phyloP scores from a whole-genome alignment of 1,284 basidiomycete genomes.

The Ganoderma resinaceum region DNA sequence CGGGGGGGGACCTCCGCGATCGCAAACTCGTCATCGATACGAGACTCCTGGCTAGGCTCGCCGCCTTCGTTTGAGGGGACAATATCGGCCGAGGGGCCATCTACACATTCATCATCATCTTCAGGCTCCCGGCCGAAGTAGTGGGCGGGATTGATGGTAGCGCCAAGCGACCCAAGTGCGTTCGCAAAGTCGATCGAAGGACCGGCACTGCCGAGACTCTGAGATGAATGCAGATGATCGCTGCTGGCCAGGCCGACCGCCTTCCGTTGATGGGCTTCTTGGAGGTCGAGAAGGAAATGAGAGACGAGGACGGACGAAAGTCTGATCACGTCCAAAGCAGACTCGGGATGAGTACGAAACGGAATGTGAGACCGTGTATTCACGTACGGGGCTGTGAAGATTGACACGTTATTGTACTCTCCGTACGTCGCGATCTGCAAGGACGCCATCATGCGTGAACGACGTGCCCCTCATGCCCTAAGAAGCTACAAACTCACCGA shows the following conservation, averaged over 20 bases:
- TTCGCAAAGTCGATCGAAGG: neutral
- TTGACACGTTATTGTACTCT: no score
- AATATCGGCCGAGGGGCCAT: no score
- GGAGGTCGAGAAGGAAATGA: neutral
- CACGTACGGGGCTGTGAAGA: neutral
- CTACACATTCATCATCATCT: neutral
- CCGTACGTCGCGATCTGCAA: no score
- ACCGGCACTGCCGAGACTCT: neutral
- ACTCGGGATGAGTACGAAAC: no score
- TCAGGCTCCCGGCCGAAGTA: neutral
- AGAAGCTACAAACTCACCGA: neutral
- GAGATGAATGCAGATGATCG: neutral
- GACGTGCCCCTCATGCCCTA: neutral
- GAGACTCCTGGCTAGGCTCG: neutral
- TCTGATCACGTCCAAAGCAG: neutral
- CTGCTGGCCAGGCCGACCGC: neutral
- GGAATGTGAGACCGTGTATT: no score
- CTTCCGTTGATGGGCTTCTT: neutral
- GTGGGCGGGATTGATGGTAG: neutral
- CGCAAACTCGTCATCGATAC: neutral
- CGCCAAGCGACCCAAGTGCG: neutral
- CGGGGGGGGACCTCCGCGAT: no score
- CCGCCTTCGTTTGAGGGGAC: neutral
- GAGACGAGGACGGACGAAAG: neutral
- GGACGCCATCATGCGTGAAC: no score